Evolutionary conservation across 2,329 filamentous ascomycete species (phyloP).

Genomic region (Thielaviopsis punctulata): DNA sequence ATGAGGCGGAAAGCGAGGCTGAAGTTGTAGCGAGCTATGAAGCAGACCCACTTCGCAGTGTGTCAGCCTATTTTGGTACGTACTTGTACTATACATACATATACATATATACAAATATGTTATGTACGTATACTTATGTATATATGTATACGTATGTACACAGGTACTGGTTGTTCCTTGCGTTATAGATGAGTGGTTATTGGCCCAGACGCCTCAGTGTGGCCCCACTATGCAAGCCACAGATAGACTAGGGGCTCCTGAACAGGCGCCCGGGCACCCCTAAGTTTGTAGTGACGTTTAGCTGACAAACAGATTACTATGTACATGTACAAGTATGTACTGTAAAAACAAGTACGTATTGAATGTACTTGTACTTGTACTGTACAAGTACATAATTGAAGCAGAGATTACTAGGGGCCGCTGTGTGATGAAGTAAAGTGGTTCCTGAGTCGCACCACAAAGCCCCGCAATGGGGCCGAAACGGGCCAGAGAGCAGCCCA

Average conservation of each 20-base stretch:
- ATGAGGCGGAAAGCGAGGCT: not conserved
- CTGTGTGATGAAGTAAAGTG: not conserved
- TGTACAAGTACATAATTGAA: not conserved
- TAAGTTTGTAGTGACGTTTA: not conserved
- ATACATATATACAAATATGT: too few species aligned
- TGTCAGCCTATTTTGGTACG: too few species aligned
- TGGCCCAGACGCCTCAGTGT: not conserved
- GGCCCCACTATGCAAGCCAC: not conserved
- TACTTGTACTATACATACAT: too few species aligned
- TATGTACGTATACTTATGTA: too few species aligned
- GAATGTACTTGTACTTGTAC: too few species aligned
- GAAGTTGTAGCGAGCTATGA: not conserved
- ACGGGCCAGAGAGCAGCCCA: slow-evolving; percentile 2
- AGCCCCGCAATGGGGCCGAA: slow-evolving; percentile 3
- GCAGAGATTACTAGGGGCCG: not conserved
- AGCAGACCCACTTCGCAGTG: not conserved
- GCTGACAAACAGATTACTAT: too few species aligned
- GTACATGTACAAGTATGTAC: too few species aligned
- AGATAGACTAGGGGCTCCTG: not conserved
- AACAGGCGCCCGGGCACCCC: not conserved
- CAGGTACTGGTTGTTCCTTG: too few species aligned
- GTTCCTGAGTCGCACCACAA: not conserved
- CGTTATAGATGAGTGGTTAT: too few species aligned
- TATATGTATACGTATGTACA: too few species aligned
- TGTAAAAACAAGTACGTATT: too few species aligned